Base-by-base conservation (phyloP, 1,139 yeast genomes). In the Candida smagusa region DNA sequence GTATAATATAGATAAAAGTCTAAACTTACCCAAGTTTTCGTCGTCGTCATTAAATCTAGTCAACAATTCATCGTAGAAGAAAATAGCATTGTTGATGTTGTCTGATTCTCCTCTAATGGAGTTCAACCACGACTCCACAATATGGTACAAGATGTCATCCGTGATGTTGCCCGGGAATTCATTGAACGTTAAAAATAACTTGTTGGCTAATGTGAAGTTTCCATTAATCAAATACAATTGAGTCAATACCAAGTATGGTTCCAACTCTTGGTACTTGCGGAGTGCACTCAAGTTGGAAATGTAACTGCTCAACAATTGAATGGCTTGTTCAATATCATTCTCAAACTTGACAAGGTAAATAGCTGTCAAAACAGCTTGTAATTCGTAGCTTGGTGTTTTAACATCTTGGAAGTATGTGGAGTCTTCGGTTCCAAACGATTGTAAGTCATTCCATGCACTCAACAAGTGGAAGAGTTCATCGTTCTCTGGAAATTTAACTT, bases 1-100 rank as follows among this genome's bases (percentile, higher is more conserved):
- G 37, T 70, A 66, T 42, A 71, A 59, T 9, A 61, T 56, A 41
- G 53, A 62, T 48, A 70, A 63, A 13, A 65, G 52, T 41, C 59
- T 63, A 44, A 58, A 61, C 45, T 65, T 65, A 24, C 72, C 72
- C 32, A 53, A 57, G 40, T 69, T 74, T 6, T 53, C 44, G 38
- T 68, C 74, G 35, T 58, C 61, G 24, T 67, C 70, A 39, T 65
- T 67, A 41, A 68, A 72, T 21, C 68, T 57, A 34, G 78, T 74
- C 38, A 81, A 71, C 39, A 81, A 66, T 59, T 84, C 94, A 56
- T 84, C 92, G 58, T 77, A 84, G 49, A 84, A 83, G 58, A 81
- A 84, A 61, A 73, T 79, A 2, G 85, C 69, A 46, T 78, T 77
- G 56, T 74, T 82, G 45, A 79, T 73, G 46, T 72, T 65, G 42